These are phyloP conservation scores for Ophiostoma fasciatum DNA, from an alignment of 2,329 filamentous ascomycete genomes.

Conservation along the genomic window DNA sequence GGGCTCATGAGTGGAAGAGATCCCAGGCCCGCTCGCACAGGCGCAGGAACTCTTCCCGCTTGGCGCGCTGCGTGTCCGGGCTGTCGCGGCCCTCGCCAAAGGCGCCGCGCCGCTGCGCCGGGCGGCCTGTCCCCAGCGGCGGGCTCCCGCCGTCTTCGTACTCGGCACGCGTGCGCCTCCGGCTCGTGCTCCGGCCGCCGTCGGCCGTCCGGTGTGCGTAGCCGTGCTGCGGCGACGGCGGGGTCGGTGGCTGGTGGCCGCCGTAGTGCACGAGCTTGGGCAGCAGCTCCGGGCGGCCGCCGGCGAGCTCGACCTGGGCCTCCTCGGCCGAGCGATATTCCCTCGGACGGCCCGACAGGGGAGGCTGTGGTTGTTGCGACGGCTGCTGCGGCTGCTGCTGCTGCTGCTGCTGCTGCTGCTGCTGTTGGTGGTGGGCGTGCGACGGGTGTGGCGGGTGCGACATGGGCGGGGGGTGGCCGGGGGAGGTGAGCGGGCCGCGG, in stretches of 20 bases:
- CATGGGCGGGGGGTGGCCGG: conserved; percentile 50
- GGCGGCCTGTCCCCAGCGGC: conserved; percentile 62
- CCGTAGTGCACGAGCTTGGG: conserved; percentile 94
- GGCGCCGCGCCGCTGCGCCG: conserved; percentile 45
- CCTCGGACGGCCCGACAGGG: conserved; percentile 49
- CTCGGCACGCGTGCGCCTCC: conserved; percentile 70
- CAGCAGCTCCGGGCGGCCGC: conserved; percentile 80
- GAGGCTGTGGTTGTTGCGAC: conserved; percentile 26
- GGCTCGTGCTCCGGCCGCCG: conserved; percentile 42
- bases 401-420: conserved; percentile 19
- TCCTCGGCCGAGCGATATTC: conserved; percentile 96
- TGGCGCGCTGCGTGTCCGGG: conserved; percentile 66
- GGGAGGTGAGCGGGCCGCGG: conserved; percentile 60
- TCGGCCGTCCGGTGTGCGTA: conserved; percentile 24
- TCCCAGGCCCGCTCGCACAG: conserved; percentile 90
- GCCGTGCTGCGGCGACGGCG: conserved; percentile 60
- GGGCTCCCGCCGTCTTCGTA: conserved; percentile 88
- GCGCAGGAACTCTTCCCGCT: conserved; percentile 83
- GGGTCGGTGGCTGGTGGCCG: conserved; percentile 83
- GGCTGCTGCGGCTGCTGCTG: conserved; percentile 14
- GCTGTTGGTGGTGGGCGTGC: conserved; percentile 2
- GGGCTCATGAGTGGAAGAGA: conserved; percentile 92
- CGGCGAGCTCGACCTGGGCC: conserved; percentile 76
- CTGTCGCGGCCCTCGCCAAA: conserved; percentile 73
- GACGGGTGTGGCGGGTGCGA: conserved; percentile 8